Conservation (phyloP, 768 basidiomycete species). For the Kwoniella dejecticola region DNA sequence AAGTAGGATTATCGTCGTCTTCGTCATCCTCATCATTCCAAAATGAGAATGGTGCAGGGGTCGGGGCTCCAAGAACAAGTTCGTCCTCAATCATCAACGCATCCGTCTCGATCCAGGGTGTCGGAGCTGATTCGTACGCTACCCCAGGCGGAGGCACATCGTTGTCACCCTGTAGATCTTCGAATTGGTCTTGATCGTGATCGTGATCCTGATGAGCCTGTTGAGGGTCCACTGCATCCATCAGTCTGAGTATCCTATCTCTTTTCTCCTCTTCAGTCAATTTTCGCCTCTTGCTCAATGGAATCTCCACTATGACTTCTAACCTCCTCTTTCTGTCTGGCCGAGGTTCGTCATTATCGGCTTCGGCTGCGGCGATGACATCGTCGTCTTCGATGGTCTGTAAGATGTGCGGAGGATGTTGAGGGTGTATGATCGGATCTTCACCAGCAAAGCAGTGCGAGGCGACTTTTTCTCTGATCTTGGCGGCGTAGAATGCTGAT, state of each 20-base stretch:
- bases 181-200: neutral
- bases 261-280: conserved; percentile 6
- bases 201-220: neutral
- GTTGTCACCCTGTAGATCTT: neutral
- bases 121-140: neutral
- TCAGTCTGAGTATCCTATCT: neutral
- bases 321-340: neutral
- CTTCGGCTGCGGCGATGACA: neutral
- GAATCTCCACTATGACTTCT: conserved; percentile 20
- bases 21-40: neutral
- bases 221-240: neutral
- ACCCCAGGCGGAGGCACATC: neutral
- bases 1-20: neutral
- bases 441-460: conserved; percentile 33
- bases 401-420: conserved; percentile 39
- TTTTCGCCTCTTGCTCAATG: conserved; percentile 11
- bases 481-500: conserved; percentile 17
- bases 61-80: neutral
- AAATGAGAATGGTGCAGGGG: conserved; percentile 5
- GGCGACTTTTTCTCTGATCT: conserved; percentile 22
- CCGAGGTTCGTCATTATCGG: no score
- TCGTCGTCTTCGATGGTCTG: conserved; percentile 7
- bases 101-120: conserved; percentile 8
- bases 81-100: conserved; percentile 7
- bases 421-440: conserved; percentile 35